phyloP scores from a whole-genome alignment of 352 stramenopile genomes.

The Lagenidium giganteum region DNA sequence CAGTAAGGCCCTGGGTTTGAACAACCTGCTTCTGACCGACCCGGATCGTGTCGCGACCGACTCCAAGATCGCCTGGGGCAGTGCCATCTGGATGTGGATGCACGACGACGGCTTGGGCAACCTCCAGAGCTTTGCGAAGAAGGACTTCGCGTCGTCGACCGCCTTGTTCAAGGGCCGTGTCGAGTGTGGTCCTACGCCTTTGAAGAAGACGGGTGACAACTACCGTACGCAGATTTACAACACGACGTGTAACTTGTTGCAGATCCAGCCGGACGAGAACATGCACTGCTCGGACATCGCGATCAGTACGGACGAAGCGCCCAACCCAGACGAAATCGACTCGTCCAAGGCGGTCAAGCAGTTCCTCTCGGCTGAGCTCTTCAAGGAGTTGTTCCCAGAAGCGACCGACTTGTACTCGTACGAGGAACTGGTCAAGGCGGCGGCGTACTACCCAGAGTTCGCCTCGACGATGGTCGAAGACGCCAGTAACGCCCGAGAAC shows the following conservation, averaged over 20 bases:
- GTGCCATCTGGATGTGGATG: constrained; percentile 12
- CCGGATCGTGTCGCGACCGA: constrained; percentile 8
- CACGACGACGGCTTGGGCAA: background rate
- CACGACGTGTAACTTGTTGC: background rate
- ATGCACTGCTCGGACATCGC: background rate
- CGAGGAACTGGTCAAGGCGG: constrained; percentile 3
- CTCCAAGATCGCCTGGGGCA: constrained; percentile 4
- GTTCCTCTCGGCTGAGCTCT: background rate
- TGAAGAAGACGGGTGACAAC: background rate
- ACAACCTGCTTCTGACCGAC: constrained; percentile 1
- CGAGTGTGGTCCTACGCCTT: background rate
- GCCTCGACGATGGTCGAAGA: constrained; percentile 1
- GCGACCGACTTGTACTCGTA: constrained; percentile 10
- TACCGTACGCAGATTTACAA: constrained; percentile 1
- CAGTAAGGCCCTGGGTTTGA: constrained; percentile 1
- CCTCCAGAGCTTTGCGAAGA: background rate
- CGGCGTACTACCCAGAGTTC: constrained; percentile 9
- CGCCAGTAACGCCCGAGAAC: constrained; percentile 3
- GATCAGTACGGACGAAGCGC: background rate
- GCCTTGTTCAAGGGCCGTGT: background rate
- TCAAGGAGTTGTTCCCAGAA: constrained; percentile 6
- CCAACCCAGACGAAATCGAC: background rate
- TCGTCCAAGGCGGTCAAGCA: constrained; percentile 1
- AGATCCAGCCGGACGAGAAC: background rate
- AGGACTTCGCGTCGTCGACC: background rate